phyloP scores from a whole-genome alignment of 1,284 basidiomycete species.

The Ustilago tritici region DNA sequence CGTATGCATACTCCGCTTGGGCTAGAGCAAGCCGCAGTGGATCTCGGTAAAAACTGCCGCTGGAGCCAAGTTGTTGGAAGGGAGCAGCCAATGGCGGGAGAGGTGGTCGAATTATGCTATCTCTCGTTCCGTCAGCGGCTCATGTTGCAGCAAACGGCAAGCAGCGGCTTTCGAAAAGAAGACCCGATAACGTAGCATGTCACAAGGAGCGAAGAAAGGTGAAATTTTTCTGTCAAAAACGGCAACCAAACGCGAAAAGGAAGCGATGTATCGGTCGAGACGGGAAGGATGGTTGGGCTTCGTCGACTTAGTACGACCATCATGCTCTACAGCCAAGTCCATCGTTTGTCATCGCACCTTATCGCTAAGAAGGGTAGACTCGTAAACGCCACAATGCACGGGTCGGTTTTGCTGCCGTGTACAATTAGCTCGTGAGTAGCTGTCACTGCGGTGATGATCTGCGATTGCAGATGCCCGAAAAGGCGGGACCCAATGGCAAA shows the following conservation, averaged over 20 bases:
- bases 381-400: neutral
- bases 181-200: neutral
- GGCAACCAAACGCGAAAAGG: neutral
- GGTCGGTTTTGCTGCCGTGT: neutral
- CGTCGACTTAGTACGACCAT: neutral
- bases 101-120: constrained; percentile 6
- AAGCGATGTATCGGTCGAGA: neutral
- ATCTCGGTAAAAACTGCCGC: neutral
- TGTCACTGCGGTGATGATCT: constrained; percentile 3
- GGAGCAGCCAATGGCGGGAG: constrained; percentile 4
- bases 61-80: neutral
- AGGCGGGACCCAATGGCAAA: constrained; percentile 21
- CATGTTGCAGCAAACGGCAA: neutral
- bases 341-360: neutral
- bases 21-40: neutral
- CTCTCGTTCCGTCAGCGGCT: constrained; percentile 4
- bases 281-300: neutral
- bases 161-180: neutral
- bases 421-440: neutral
- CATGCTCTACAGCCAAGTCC: neutral
- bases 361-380: neutral
- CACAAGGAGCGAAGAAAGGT: neutral
- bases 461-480: constrained; percentile 7
- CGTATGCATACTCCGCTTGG: neutral
- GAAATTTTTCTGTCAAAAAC: neutral